Conservation (phyloP, 2,329 filamentous ascomycete species). For the Emmonsiellopsis sp. region DNA sequence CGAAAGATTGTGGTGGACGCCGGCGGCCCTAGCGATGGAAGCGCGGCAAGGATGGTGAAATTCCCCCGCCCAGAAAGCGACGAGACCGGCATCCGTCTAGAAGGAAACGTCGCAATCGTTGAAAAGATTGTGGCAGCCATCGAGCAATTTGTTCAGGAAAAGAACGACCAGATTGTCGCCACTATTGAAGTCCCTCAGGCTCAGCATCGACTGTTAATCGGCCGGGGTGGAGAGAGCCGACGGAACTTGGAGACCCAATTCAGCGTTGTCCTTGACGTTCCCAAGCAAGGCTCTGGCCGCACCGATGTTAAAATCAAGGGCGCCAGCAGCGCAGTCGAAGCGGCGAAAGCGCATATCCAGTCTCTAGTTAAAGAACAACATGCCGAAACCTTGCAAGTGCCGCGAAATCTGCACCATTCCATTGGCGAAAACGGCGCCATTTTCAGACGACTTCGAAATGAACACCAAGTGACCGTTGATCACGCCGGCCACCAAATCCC, state of each 20-base stretch:
- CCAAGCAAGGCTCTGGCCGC: constrained; percentile 74
- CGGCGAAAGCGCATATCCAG: constrained; percentile 75
- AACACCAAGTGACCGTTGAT: constrained; percentile 83
- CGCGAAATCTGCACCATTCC: constrained; percentile 70
- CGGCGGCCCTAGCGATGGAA: constrained; percentile 79
- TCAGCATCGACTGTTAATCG: constrained; percentile 86
- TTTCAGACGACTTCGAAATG: constrained; percentile 81
- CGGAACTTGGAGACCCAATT: constrained; percentile 79
- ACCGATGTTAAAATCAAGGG: constrained; percentile 83
- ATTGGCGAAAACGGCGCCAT: constrained; percentile 79
- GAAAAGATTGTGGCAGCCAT: constrained; percentile 82
- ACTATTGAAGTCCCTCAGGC: constrained; percentile 74
- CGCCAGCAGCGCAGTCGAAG: constrained; percentile 65
- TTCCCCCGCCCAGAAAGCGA: constrained; percentile 85
- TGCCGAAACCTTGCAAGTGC: constrained; percentile 78
- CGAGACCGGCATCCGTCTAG: constrained; percentile 75
- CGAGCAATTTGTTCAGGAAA: constrained; percentile 69
- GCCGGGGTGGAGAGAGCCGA: constrained; percentile 80
- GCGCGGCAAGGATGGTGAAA: constrained; percentile 81
- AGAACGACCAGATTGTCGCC: constrained; percentile 72
- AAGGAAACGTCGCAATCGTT: constrained; percentile 74
- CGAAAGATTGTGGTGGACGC: constrained; percentile 78
- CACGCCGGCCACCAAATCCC: constrained; percentile 75
- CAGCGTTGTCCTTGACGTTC: constrained; percentile 79
- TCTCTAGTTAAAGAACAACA: constrained; percentile 74